phyloP scores from a whole-genome alignment of 2,329 filamentous ascomycete species.

The Fusarium nisikadoi region DNA sequence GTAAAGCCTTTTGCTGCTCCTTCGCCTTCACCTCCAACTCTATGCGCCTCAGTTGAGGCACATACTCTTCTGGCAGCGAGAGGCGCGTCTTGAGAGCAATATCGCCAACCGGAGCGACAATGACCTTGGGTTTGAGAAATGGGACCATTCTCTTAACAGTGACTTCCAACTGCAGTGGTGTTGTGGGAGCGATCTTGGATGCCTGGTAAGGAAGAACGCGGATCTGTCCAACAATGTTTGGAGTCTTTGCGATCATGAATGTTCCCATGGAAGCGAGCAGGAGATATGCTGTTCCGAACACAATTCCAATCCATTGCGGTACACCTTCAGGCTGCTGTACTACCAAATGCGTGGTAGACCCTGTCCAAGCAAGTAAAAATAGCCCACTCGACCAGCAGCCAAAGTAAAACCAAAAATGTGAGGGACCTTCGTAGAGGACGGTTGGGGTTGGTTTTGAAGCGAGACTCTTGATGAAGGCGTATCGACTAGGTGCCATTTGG shows the following conservation, averaged over 20 bases:
- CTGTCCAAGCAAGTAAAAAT: constrained; percentile 52
- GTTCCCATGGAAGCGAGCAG: constrained; percentile 69
- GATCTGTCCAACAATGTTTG: constrained; percentile 67
- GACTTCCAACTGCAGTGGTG: constrained; percentile 62
- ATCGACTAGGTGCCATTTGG: constrained; percentile 45
- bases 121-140: constrained; percentile 56
- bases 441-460: constrained; percentile 66
- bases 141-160: constrained; percentile 62
- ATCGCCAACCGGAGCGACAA: constrained; percentile 50
- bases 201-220: constrained; percentile 59
- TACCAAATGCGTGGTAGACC: constrained; percentile 48
- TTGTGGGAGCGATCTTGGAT: constrained; percentile 25
- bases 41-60: constrained; percentile 49
- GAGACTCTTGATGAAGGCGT: constrained; percentile 65
- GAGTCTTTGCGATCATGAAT: constrained; percentile 67
- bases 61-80: constrained; percentile 52
- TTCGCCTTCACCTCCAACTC: constrained; percentile 51
- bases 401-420: constrained; percentile 70
- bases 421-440: constrained; percentile 71
- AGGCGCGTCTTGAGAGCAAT: constrained; percentile 52
- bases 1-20: constrained; percentile 51
- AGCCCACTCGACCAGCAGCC: constrained; percentile 67
- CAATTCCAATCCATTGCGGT: constrained; percentile 65
- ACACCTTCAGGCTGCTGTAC: constrained; percentile 59
- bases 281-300: constrained; percentile 68